Evolutionary conservation across 805 yeast species (phyloP).

Genomic region (Yamadazyma philogaea): DNA sequence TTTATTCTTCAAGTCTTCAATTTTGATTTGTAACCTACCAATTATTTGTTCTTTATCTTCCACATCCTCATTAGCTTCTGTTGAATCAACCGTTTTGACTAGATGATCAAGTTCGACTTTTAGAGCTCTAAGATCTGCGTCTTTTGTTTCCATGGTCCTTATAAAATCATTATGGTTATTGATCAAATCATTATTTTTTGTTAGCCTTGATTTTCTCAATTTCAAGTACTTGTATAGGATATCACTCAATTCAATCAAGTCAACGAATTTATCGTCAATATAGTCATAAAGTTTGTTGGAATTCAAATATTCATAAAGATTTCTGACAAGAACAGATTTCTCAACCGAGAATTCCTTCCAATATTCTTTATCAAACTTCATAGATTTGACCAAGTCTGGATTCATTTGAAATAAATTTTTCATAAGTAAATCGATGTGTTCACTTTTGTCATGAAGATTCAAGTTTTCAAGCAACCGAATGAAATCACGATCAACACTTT

Average conservation of each 20-base stretch:
- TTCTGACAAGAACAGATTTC: slow-evolving; percentile 65
- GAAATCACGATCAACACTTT: slow-evolving; percentile 63
- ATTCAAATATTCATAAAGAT: slow-evolving; percentile 62
- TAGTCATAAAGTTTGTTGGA: slow-evolving; percentile 49
- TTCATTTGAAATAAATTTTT: slow-evolving; percentile 57
- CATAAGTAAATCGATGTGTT: slow-evolving; percentile 47
- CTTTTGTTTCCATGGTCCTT: slow-evolving; percentile 5
- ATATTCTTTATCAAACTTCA: slow-evolving; percentile 59
- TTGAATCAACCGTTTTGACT: slow-evolving; percentile 16
- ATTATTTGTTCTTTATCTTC: slow-evolving; percentile 17
- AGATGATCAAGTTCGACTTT: slow-evolving; percentile 2
- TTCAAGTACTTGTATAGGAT: slow-evolving; percentile 55
- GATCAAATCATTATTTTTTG: slow-evolving; percentile 21
- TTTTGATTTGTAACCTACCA: slow-evolving; percentile 4
- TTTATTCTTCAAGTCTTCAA: slow-evolving; percentile 9
- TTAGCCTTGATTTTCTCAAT: slow-evolving; percentile 33
- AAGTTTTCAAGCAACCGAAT: slow-evolving; percentile 67
- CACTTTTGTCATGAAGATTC: slow-evolving; percentile 65
- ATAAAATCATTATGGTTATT: slow-evolving; percentile 18
- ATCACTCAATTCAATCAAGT: slow-evolving; percentile 66
- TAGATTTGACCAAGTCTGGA: slow-evolving; percentile 57
- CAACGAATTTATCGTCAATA: slow-evolving; percentile 74
- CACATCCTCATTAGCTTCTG: slow-evolving; percentile 4
- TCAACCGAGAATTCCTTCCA: slow-evolving; percentile 76
- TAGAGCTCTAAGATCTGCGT: slow-evolving; percentile 7